Evolutionary conservation across 352 stramenopile species (phyloP), one percentile per base, ranked within the genome.

Genomic region (Phytophthora brassicae): DNA sequence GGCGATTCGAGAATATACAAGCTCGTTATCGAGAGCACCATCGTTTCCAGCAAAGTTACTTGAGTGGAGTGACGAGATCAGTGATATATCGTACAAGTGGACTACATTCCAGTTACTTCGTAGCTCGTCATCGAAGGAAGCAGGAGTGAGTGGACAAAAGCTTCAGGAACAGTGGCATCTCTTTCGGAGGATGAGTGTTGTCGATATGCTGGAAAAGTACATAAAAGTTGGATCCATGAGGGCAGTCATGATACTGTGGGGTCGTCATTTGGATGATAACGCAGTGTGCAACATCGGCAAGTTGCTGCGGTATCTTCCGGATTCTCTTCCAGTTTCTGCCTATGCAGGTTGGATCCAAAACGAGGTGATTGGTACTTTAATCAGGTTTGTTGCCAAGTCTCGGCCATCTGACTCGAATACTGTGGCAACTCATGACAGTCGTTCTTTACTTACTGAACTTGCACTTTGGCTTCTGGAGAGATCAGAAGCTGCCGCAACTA

Each of bases 71-170:
- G 52, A 72, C 17, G 63, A 70, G 23, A 74, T 81, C 36, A 74
- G 54, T 17, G 44, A 59, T 0, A 14, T 74, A 14, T 86, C 74
- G 14, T 86, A 88, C 55, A 73, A 74, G 26, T 92, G 82, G 80
- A 88, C 79, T 13, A 89, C 82, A 12, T 92, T 92, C 46, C 78
- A 86, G 54, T 60, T 90, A 29, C 56, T 92, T 3, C 46, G 74
- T 9, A 77, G 41, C 12, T 75, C 49, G 17, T 56, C 22, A 4
- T 44, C 31, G 35, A 20, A 29, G 19, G 16, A 36, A 14, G 36
- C 44, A 36, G 14, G 55, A 60, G 12, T 41, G 47, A 50, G 31
- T 2, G 57, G 20, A 4, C 43, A 49, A 16, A 36, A 35, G 4
- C 58, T 64, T 38, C 44, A 17, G 8, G 39, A 68, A 43, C 52